These are phyloP conservation scores for Coprinellus micaceus DNA, from an alignment of 768 basidiomycete genomes.

Conservation along the genomic window DNA sequence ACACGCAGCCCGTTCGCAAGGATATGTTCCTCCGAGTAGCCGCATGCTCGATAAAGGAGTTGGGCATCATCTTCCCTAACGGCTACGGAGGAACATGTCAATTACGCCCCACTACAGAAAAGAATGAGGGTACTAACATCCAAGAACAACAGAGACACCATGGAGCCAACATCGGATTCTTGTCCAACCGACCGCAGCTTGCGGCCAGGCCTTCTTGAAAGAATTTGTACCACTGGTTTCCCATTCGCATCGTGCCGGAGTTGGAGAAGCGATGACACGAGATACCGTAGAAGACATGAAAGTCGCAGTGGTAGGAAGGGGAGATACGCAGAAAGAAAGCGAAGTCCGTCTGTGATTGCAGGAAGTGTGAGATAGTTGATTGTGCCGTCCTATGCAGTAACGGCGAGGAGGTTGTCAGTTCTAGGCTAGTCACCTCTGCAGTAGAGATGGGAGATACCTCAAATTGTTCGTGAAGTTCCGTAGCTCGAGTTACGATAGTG, in stretches of 20 bases:
- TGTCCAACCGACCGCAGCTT: slow-evolving; percentile 58
- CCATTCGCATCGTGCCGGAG: slow-evolving; percentile 61
- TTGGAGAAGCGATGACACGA: slow-evolving; percentile 50
- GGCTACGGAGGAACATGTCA: slow-evolving; percentile 46
- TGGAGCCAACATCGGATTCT: slow-evolving; percentile 62
- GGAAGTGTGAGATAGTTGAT: slow-evolving; percentile 77
- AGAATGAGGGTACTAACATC: slow-evolving; percentile 49
- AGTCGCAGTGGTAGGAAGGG: slow-evolving; percentile 77
- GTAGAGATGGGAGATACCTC: slow-evolving; percentile 47
- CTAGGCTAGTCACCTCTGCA: slow-evolving; percentile 3
- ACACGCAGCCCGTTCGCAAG: slow-evolving; percentile 82
- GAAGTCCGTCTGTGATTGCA: slow-evolving; percentile 75
- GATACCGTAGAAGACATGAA: slow-evolving; percentile 61
- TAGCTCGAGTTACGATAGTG: slow-evolving; percentile 55
- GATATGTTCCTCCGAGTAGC: slow-evolving; percentile 66
- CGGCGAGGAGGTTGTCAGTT: slow-evolving; percentile 2
- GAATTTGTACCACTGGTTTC: slow-evolving; percentile 60
- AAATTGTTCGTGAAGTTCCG: slow-evolving; percentile 65
- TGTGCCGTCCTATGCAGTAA: slow-evolving; percentile 87
- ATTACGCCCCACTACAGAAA: too few species aligned
- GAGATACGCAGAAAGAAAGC: slow-evolving; percentile 73
- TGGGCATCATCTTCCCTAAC: slow-evolving; percentile 61
- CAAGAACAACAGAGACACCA: slow-evolving; percentile 59
- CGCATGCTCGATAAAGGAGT: slow-evolving; percentile 69
- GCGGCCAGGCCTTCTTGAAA: slow-evolving; percentile 57